Evolutionary conservation across 495 filamentous ascomycete genomes (phyloP), one percentile per base, ranked within the genome.

Genomic region (Ramalina intermedia): DNA sequence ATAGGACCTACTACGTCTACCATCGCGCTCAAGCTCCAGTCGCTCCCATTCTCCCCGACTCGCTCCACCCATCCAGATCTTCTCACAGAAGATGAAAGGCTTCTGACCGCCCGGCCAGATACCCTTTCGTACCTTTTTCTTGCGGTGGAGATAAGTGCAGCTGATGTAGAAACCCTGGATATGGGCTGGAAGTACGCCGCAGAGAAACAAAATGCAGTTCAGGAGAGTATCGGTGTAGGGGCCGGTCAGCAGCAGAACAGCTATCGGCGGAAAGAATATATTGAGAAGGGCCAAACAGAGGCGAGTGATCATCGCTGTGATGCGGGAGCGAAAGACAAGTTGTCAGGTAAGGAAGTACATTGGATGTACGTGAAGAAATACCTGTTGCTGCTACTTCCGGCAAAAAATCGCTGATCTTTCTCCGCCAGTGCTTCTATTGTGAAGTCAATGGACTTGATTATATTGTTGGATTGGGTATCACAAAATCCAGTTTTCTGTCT

Each of bases 91-190:
- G 12, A 65, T 60, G n/a, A 43, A 43, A 2, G 20, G 43, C 37
- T 54, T 57, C 13, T 18, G 47, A 0, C 54, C 53, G 1, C 59
- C 61, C 7, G 59, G 62, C 24, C 54, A 61, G 9, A 44, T 45
- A 11, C 60, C 58, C 44, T 59, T 61, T 9, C 54, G 14, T 9
- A 66, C 64, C 50, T 65, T 64, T 1, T 50, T 24, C 21, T 58
- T 54, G 40, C 65, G 60, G 29, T 63, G 58, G 54, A 63, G 66
- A 50, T 65, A 69, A 1, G 61, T 66, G 50, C 56, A 61, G 27
- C 49, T 55, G 14, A 68, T 58, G 55, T 67, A 67, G 59, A 69
- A 69, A 17, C 55, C 65, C 46, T 69, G 65, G 37, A 66, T 53
- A 42, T 68, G 64, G 6, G 58, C 59, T 4, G 66, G 66, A 24